Percentiles rank a stretch among this genome's conserved stretches.
These are phyloP conservation scores for Cicer cuneatum DNA, from an alignment of 306 rosid genomes.

Conservation along the genomic window DNA sequence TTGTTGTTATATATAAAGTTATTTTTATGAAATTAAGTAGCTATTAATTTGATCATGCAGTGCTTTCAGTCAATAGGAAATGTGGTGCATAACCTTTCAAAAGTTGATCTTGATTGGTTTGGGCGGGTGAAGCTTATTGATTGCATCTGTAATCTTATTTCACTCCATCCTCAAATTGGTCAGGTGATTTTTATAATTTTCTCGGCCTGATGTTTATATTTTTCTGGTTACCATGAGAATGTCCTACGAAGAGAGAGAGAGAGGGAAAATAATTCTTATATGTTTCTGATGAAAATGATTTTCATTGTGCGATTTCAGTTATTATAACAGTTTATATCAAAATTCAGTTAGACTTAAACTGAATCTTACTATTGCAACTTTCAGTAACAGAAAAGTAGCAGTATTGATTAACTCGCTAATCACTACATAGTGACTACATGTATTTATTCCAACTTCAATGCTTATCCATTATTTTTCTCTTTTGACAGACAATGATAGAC, in stretches of 20 bases:
- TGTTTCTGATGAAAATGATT: neutral
- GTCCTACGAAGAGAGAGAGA: neutral
- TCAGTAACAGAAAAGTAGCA: neutral
- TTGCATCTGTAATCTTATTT: slow-evolving; percentile 77
- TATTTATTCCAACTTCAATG: slow-evolving; percentile 12
- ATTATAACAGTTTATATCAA: neutral
- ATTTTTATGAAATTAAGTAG: slow-evolving; percentile 29
- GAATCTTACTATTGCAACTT: slow-evolving; percentile 10
- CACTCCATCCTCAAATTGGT: slow-evolving; percentile 77
- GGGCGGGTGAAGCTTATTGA: slow-evolving; percentile 82
- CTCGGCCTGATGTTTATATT: neutral
- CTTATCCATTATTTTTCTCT: slow-evolving; percentile 39
- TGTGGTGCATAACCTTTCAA: slow-evolving; percentile 66
- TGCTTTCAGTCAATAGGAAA: slow-evolving; percentile 63
- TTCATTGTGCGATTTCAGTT: slow-evolving; percentile 1
- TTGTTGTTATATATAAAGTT: slow-evolving; percentile 7
- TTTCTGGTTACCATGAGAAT: neutral
- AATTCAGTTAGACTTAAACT: neutral
- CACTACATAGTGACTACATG: slow-evolving; percentile 4
- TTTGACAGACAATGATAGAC: slow-evolving; percentile 71
- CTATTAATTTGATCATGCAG: slow-evolving; percentile 53
- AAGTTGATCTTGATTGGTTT: slow-evolving; percentile 81
- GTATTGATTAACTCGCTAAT: neutral
- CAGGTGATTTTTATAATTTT: slow-evolving; percentile 64
- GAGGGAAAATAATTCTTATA: neutral